phyloP scores from a whole-genome alignment of 148 eudicot species.

The Fagopyrum tataricum region DNA sequence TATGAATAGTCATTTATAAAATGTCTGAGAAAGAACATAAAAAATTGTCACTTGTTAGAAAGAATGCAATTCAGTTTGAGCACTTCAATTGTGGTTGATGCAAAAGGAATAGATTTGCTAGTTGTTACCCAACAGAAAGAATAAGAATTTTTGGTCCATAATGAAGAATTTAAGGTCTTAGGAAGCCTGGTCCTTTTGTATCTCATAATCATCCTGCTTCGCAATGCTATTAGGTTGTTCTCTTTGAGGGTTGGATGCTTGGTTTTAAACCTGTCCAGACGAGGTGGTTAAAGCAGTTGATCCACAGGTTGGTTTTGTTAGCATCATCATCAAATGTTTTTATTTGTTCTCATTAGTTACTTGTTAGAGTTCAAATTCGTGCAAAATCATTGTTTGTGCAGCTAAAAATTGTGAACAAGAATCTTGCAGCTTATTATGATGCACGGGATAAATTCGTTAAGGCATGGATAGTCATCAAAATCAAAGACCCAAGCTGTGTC shows the following conservation, averaged over 20 bases:
- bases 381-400: slow-evolving; percentile 25
- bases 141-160: neutral
- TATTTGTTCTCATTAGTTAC: neutral
- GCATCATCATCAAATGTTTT: neutral
- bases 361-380: neutral
- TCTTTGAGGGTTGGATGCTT: slow-evolving; percentile 99
- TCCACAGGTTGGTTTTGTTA: slow-evolving; percentile 41
- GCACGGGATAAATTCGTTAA: slow-evolving; percentile 84
- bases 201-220: neutral
- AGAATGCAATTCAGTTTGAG: neutral
- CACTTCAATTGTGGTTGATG: neutral
- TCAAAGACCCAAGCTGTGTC: slow-evolving; percentile 77
- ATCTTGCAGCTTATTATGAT: slow-evolving; percentile 66
- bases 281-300: slow-evolving; percentile 65
- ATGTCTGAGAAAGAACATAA: neutral
- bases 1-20: neutral
- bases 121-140: neutral
- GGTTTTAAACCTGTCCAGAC: slow-evolving; percentile 83
- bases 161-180: neutral
- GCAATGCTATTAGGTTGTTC: slow-evolving; percentile 41
- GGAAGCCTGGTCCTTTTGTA: neutral
- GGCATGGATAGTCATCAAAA: slow-evolving; percentile 91
- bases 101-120: neutral
- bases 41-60: neutral
- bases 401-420: slow-evolving; percentile 72